Conservation (phyloP, 768 basidiomycete species). For the Phlebiopsis gigantea region DNA sequence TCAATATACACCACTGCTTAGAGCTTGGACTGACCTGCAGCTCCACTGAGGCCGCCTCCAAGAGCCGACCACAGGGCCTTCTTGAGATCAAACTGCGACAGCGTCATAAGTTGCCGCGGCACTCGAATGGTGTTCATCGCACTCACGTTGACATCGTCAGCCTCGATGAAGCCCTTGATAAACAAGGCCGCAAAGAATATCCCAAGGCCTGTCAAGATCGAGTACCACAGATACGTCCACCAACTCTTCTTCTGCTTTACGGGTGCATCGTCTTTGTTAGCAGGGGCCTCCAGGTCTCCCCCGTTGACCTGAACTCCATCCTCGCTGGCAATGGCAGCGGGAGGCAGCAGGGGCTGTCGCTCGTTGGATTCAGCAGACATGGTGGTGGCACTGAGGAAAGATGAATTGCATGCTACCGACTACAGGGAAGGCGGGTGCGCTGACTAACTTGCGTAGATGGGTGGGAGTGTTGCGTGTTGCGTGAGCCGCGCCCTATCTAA, state of each 20-base stretch:
- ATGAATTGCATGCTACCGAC: neutral
- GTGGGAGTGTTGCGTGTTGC: neutral
- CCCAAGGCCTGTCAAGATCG: slow-evolving; percentile 30
- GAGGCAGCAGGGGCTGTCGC: slow-evolving; percentile 13
- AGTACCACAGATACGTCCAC: slow-evolving; percentile 28
- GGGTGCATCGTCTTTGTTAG: slow-evolving; percentile 2
- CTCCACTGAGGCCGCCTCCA: slow-evolving; percentile 88
- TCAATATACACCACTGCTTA: neutral
- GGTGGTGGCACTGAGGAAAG: slow-evolving; percentile 3
- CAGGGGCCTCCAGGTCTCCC: slow-evolving; percentile 7
- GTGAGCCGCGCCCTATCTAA: slow-evolving; percentile 1
- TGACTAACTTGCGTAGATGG: neutral
- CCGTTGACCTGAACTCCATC: neutral
- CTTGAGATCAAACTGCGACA: slow-evolving; percentile 67
- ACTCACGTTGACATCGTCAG: slow-evolving; percentile 61
- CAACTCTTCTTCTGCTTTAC: slow-evolving; percentile 20
- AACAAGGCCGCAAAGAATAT: slow-evolving; percentile 42
- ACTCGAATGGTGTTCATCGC: neutral
- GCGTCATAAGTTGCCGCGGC: neutral
- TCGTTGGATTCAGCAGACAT: slow-evolving; percentile 6
- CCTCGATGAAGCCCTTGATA: slow-evolving; percentile 66
- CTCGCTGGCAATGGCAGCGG: slow-evolving; percentile 2
- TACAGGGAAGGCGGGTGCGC: neutral
- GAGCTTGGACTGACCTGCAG: slow-evolving; percentile 50
- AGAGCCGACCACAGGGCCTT: slow-evolving; percentile 77